Conservation (phyloP, 2,329 filamentous ascomycete species). For the Fusarium ramigenum region DNA sequence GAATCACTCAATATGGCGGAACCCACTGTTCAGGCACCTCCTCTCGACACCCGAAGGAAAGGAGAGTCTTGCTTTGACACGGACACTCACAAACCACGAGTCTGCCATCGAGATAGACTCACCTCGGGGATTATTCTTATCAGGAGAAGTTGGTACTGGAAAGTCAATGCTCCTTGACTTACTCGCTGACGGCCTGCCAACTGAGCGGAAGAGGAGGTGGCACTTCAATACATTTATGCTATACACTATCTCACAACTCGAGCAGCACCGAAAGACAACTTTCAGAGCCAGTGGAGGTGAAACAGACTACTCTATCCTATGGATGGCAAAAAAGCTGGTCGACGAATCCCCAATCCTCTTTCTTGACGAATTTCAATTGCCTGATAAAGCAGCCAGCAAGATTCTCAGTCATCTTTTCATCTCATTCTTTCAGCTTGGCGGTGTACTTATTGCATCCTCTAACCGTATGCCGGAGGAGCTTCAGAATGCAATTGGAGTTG, state of each 20-base stretch:
- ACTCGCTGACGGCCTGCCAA: conserved; percentile 81
- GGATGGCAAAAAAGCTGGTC: conserved; percentile 79
- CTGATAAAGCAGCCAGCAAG: conserved; percentile 80
- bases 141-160: conserved; percentile 83
- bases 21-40: conserved; percentile 67
- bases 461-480: conserved; percentile 87
- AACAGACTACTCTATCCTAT: conserved; percentile 73
- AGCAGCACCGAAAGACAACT: conserved; percentile 64
- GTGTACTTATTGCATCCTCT: conserved; percentile 81
- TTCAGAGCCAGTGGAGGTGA: conserved; percentile 22
- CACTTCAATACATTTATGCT: conserved; percentile 92
- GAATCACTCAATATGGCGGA: conserved; percentile 65
- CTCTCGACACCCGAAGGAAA: conserved; percentile 65
- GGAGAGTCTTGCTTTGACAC: conserved; percentile 71
- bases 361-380: conserved; percentile 84
- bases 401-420: conserved; percentile 83
- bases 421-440: conserved; percentile 82
- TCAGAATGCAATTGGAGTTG: conserved; percentile 76
- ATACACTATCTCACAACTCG: conserved; percentile 76
- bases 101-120: conserved; percentile 76
- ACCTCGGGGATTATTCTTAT: conserved; percentile 78
- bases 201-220: conserved; percentile 76
- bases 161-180: conserved; percentile 88
- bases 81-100: conserved; percentile 75
- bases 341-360: conserved; percentile 80